These are phyloP conservation scores for Brassica rapa DNA, from an alignment of 345 rosid genomes.

Conservation along the genomic window DNA sequence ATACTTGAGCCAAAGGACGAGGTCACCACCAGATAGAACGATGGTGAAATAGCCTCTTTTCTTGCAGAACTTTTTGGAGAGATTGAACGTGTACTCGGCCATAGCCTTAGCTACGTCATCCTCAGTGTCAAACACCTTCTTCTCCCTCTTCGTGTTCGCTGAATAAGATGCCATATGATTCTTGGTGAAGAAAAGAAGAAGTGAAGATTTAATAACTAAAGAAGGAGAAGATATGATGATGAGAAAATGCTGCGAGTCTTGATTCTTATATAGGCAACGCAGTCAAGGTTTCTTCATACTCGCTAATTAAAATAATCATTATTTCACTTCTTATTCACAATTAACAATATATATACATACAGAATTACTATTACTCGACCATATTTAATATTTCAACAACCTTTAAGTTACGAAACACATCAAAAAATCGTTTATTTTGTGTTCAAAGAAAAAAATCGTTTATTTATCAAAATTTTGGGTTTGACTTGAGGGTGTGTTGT, in stretches of 20 bases:
- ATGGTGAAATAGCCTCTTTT: slow-evolving; percentile 65
- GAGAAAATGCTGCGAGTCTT: neutral
- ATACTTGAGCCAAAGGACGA: slow-evolving; percentile 63
- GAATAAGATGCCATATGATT: neutral
- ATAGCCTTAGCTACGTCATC: slow-evolving; percentile 49
- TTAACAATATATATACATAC: neutral
- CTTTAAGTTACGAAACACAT: neutral
- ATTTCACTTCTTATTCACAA: neutral
- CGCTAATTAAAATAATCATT: neutral
- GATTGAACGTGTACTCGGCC: slow-evolving; percentile 62
- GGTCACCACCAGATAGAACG: slow-evolving; percentile 80
- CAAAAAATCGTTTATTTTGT: neutral
- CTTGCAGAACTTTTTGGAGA: slow-evolving; percentile 54
- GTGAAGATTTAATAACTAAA: neutral
- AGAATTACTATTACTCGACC: neutral
- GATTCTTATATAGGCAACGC: neutral
- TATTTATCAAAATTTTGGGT: neutral
- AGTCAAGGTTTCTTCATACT: neutral
- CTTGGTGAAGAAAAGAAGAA: neutral
- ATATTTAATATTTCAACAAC: neutral
- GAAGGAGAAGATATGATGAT: neutral
- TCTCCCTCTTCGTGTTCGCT: neutral
- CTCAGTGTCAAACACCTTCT: slow-evolving; percentile 13
- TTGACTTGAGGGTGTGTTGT: neutral
- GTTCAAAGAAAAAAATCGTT: neutral